phyloP scores from a whole-genome alignment of 345 rosid genomes.

The Eutrema japonicum region DNA sequence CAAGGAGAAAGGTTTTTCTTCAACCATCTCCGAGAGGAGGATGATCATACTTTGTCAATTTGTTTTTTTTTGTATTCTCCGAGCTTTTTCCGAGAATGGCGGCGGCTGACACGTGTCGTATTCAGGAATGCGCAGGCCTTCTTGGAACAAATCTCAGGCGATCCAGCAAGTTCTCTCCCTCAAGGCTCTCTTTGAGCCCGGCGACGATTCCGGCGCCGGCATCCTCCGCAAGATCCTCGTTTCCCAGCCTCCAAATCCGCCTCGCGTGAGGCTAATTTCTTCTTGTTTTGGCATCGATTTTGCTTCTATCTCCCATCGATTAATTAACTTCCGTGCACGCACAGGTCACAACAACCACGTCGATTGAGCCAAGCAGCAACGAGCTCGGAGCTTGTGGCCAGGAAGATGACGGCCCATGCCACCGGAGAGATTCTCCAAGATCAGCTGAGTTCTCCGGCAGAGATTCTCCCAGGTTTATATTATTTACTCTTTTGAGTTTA shows the following conservation, averaged over 20 bases:
- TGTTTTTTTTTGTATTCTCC: neutral
- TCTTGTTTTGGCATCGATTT: neutral
- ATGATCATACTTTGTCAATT: too few relatives aligned
- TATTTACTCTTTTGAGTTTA: neutral
- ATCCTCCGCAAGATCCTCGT: constrained; percentile 66
- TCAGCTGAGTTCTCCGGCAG: constrained; percentile 51
- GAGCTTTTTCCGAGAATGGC: too few relatives aligned
- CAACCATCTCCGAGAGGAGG: too few relatives aligned
- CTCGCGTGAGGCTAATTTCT: constrained; percentile 48
- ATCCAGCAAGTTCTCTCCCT: constrained; percentile 95
- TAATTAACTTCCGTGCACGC: neutral
- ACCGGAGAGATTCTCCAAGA: constrained; percentile 55
- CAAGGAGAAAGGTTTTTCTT: constrained; percentile 70
- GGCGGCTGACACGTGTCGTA: constrained; percentile 54
- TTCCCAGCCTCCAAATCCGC: constrained; percentile 48
- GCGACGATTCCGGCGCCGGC: constrained; percentile 70
- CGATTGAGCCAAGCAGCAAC: constrained; percentile 56
- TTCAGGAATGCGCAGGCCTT: constrained; percentile 94
- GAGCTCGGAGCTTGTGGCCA: constrained; percentile 48
- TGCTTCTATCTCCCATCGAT: neutral
- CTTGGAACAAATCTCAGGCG: constrained; percentile 99
- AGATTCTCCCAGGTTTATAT: constrained; percentile 57
- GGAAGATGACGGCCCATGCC: constrained; percentile 51
- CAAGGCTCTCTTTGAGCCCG: constrained; percentile 73
- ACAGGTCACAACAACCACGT: constrained; percentile 53